phyloP scores from a whole-genome alignment of 148 eudicot genomes.

The Gaultheria prostrata region DNA sequence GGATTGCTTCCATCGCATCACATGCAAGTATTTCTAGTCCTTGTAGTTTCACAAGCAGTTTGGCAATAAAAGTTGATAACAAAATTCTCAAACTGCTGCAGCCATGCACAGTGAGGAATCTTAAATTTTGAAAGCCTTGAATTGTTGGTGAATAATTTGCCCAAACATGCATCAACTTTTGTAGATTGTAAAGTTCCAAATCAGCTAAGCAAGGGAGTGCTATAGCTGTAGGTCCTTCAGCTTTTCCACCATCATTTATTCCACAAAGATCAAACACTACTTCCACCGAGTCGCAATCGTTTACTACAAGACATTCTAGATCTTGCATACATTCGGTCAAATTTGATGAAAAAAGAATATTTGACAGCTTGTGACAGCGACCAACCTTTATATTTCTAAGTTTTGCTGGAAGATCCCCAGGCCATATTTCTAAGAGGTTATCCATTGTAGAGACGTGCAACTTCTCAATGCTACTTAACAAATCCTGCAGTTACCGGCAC shows the following conservation, averaged over 20 bases:
- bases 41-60: neutral
- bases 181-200: neutral
- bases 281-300: neutral
- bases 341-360: neutral
- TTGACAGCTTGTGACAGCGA: neutral
- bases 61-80: neutral
- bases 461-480: neutral
- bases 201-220: neutral
- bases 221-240: neutral
- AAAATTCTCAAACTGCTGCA: constrained; percentile 1
- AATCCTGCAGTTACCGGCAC: constrained; percentile 4
- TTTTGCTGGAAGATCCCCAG: neutral
- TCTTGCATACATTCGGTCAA: neutral
- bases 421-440: constrained; percentile 11
- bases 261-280: neutral
- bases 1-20: neutral
- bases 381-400: neutral
- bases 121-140: neutral
- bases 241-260: neutral
- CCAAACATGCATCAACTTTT: constrained; percentile 6
- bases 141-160: neutral
- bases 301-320: neutral
- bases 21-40: neutral
- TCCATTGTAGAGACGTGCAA: neutral
- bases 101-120: neutral